phyloP scores from a whole-genome alignment of 148 eudicot genomes.

The Polygonum aviculare region DNA sequence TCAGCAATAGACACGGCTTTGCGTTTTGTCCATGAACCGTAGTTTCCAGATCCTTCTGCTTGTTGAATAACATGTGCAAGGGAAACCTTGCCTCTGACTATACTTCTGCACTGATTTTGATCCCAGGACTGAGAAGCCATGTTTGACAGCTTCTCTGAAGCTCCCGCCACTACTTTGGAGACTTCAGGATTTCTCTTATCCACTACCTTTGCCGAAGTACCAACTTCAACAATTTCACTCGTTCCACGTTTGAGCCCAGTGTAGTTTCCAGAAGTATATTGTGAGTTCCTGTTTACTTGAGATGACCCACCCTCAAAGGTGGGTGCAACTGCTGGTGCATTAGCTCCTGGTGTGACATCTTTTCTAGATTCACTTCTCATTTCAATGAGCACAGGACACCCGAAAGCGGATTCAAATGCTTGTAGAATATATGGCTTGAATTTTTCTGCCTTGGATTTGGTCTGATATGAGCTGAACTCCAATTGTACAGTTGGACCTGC shows the following conservation, averaged over 20 bases:
- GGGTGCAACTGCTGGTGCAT: constrained; percentile 28
- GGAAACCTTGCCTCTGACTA: constrained; percentile 78
- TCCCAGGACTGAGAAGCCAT: constrained; percentile 31
- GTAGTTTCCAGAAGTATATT: constrained; percentile 9
- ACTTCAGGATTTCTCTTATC: constrained; percentile 24
- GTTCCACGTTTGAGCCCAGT: constrained; percentile 27
- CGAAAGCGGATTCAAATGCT: constrained; percentile 85
- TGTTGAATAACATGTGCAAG: constrained; percentile 93
- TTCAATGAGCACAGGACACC: constrained; percentile 76
- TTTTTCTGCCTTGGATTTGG: constrained; percentile 76
- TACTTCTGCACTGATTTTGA: constrained; percentile 47
- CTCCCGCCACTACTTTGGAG: constrained; percentile 16
- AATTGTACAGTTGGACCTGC: constrained; percentile 80
- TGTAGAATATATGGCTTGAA: constrained; percentile 57
- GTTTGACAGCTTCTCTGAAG: constrained; percentile 20
- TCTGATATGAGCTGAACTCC: constrained; percentile 57
- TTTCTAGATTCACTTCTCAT: constrained; percentile 54
- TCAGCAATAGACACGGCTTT: constrained; percentile 91
- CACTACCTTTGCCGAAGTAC: constrained; percentile 33
- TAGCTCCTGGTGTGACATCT: constrained; percentile 24
- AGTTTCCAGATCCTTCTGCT: constrained; percentile 56
- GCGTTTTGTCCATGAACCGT: constrained; percentile 78
- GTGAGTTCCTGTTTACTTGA: constrained; percentile 20
- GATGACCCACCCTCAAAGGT: constrained; percentile 23
- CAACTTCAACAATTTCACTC: constrained; percentile 71